These are phyloP conservation scores for Spinellus fusiger DNA, from an alignment of 192 early-diverging fungal genomes.

Conservation along the genomic window DNA sequence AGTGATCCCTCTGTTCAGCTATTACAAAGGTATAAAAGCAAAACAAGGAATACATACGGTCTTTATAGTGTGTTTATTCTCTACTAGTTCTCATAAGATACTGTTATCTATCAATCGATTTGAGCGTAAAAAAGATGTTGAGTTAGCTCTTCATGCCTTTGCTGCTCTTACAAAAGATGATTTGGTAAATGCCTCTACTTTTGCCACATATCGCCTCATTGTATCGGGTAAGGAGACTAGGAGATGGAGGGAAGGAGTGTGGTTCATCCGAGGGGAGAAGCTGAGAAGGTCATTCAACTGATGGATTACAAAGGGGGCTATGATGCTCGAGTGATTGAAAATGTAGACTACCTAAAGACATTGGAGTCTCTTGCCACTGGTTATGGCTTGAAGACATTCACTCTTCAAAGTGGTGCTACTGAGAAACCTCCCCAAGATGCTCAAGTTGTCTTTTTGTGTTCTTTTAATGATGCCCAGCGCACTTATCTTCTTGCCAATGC, in stretches of 20 bases:
- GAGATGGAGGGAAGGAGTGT: no score
- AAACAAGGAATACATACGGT: background rate
- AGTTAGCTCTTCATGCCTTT: constrained; percentile 73
- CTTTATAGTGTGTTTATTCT: constrained; percentile 6
- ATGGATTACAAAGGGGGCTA: no score
- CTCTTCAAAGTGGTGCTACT: constrained; percentile 28
- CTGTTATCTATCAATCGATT: constrained; percentile 94
- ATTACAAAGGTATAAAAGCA: constrained; percentile 31
- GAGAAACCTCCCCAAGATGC: constrained; percentile 28
- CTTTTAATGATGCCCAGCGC: constrained; percentile 79
- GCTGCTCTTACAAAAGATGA: constrained; percentile 34
- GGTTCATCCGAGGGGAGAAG: no score
- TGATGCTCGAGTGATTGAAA: constrained; percentile 79
- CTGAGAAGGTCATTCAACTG: no score
- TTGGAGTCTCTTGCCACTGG: constrained; percentile 52
- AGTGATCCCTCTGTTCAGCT: constrained; percentile 49
- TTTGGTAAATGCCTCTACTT: constrained; percentile 16
- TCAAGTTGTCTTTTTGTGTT: constrained; percentile 83
- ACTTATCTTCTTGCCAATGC: constrained; percentile 61
- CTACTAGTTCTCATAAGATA: constrained; percentile 20
- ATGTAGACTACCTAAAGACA: constrained; percentile 75
- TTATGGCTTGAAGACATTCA: constrained; percentile 41
- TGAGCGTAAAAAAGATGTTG: constrained; percentile 89
- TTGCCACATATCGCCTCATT: constrained; percentile 49
- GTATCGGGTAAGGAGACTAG: constrained; percentile 70